Percentiles rank a stretch among this genome's conserved stretches.
phyloP scores from a whole-genome alignment of 2,329 filamentous ascomycete species.

The Dichotomopilus funicola region DNA sequence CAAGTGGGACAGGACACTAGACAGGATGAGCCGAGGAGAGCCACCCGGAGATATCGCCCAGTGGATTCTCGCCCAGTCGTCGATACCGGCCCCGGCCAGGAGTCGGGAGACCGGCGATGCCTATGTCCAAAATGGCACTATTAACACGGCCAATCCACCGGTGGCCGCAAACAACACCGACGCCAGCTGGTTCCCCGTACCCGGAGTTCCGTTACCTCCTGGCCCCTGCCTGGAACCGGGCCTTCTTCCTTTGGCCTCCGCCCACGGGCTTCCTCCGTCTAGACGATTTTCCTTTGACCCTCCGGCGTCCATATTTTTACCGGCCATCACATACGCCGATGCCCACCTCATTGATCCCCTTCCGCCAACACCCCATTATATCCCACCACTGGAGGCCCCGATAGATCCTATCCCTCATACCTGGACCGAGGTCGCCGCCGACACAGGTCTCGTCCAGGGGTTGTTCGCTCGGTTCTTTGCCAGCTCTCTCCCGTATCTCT shows the following conservation, averaged over 20 bases:
- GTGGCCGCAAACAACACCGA: no score
- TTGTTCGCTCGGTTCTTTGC: constrained; percentile 19
- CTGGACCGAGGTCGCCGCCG: constrained; percentile 21
- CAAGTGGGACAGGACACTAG: constrained; percentile 18
- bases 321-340: background rate
- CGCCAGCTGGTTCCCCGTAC: no score
- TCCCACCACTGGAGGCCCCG: background rate
- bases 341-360: background rate
- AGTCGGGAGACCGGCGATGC: no score
- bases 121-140: no score
- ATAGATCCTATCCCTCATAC: constrained; percentile 9
- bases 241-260: no score
- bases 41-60: constrained; percentile 21
- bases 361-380: background rate
- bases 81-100: background rate
- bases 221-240: no score
- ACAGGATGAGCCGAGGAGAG: constrained; percentile 19
- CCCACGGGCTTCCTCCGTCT: background rate
- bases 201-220: background rate
- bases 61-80: constrained; percentile 15
- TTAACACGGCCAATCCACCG: no score
- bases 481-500: constrained; percentile 14
- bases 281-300: background rate
- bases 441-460: constrained; percentile 16
- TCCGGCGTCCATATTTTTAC: no score